phyloP scores from a whole-genome alignment of 768 basidiomycete genomes.

The Trametes cingulata region DNA sequence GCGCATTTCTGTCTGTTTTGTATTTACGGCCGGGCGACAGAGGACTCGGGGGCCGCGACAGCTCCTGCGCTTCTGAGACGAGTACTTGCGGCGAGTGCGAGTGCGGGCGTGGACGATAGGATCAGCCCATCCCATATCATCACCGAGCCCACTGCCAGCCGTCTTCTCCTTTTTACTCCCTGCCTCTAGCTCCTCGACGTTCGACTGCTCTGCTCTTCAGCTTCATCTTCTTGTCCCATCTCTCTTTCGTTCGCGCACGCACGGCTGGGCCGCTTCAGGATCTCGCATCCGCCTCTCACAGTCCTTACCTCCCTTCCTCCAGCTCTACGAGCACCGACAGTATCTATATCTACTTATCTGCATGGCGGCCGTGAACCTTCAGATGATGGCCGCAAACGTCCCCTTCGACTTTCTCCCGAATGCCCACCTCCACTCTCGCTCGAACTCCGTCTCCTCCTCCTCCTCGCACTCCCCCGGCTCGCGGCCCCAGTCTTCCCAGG shows the following conservation, averaged over 20 bases:
- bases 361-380: constrained; percentile 77
- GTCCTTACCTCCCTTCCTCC: constrained; percentile 37
- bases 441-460: constrained; percentile 75
- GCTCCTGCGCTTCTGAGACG: constrained; percentile 1
- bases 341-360: constrained; percentile 29
- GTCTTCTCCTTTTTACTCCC: constrained; percentile 14
- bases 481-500: constrained; percentile 79
- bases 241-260: constrained; percentile 33
- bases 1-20: constrained; percentile 9
- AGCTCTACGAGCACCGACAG: neutral
- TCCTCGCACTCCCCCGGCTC: constrained; percentile 73
- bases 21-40: constrained; percentile 16
- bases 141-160: constrained; percentile 14
- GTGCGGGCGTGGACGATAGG: constrained; percentile 8
- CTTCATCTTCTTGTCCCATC: constrained; percentile 11
- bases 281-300: constrained; percentile 37
- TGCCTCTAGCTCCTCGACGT: constrained; percentile 13
- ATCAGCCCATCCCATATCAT: constrained; percentile 6
- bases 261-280: constrained; percentile 60
- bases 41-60: constrained; percentile 14
- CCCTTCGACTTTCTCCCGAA: constrained; percentile 72
- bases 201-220: constrained; percentile 19
- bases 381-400: constrained; percentile 66
- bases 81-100: neutral
- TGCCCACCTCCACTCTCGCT: constrained; percentile 69